These are phyloP conservation scores for Solanum pimpinellifolium DNA, from an alignment of 257 asterid genomes.

Conservation along the genomic window DNA sequence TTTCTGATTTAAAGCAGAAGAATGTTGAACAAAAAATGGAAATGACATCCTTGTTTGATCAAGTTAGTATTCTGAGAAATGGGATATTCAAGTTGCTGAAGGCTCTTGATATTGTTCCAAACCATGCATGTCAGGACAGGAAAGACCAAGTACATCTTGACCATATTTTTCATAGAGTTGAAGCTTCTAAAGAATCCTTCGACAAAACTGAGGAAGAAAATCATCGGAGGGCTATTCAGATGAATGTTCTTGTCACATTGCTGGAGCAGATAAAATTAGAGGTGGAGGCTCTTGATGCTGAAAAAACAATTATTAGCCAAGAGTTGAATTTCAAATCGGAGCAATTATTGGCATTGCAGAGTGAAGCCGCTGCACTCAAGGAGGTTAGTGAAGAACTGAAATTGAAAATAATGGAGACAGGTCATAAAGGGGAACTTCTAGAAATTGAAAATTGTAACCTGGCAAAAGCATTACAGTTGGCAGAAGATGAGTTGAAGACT, in stretches of 20 bases:
- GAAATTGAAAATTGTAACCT: slow-evolving; percentile 28
- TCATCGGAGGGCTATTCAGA: slow-evolving; percentile 33
- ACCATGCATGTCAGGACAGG: slow-evolving; percentile 15
- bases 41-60: slow-evolving; percentile 44
- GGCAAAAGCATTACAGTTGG: slow-evolving; percentile 31
- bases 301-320: slow-evolving; percentile 28
- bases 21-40: slow-evolving; percentile 32
- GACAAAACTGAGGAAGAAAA: slow-evolving; percentile 48
- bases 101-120: slow-evolving; percentile 37
- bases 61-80: slow-evolving; percentile 34
- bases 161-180: slow-evolving; percentile 32
- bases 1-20: slow-evolving; percentile 35
- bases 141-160: slow-evolving; percentile 28
- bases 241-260: slow-evolving; percentile 48
- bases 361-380: slow-evolving; percentile 28
- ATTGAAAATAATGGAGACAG: slow-evolving; percentile 37
- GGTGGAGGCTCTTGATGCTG: slow-evolving; percentile 32
- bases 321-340: slow-evolving; percentile 28
- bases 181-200: slow-evolving; percentile 28
- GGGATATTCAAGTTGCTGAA: slow-evolving; percentile 43
- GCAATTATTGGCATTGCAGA: slow-evolving; percentile 32
- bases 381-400: slow-evolving; percentile 38
- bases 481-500: slow-evolving; percentile 28
- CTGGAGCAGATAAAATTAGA: slow-evolving; percentile 41
- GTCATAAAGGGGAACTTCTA: slow-evolving; percentile 34